Evolutionary conservation across 352 stramenopile species (phyloP), one percentile per base, ranked within the genome.

Genomic region (Phytophthora hibernalis): DNA sequence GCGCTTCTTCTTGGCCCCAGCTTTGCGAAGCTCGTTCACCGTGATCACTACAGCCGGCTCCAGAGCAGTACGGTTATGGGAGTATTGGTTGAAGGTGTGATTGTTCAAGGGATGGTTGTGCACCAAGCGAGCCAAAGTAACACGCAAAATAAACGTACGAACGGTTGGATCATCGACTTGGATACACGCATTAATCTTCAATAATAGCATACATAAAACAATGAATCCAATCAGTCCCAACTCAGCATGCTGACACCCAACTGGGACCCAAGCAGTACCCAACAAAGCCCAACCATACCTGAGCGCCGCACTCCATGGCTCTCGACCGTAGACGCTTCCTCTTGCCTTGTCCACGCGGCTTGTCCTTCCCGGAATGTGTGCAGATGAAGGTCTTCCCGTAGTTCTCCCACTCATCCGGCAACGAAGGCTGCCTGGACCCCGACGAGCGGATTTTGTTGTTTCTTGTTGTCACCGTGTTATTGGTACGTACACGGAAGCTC

Each of bases 371-470:
- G 16, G 35, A 37, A 18, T 69, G 45, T 0, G 53, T 69, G 35
- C 61, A 64, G 6, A 69, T 54, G 30, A 49, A 64, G 4, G 61
- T 54, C 16, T 64, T 69, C 0, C 33, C 24, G 31, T 69, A 64
- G 8, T 59, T 13, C 5, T 58, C 28, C 61, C 53, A 64, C 9
- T 40, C 26, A 2, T 54, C 35, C 4, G 61, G 53, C 15, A 59
- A 16, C 1, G 49, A 21, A 2, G 37, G 35, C 12, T 40, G 9
- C 30, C 13, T 54, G 3, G 45, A 64, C 7, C 15, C 15, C 0
- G 30, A 47, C 1, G 18, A 31, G 1, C 1, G 10, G 13, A 61
- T 55, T 30, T 37, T 51, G 9, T 61, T 61, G 30, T 55, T 67
- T 24, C 56, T 28, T 5, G 1, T 0, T 8, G 21, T n/a, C 3